These are phyloP conservation scores for Collybiopsis luxurians DNA, from an alignment of 768 basidiomycete genomes.

Conservation along the genomic window DNA sequence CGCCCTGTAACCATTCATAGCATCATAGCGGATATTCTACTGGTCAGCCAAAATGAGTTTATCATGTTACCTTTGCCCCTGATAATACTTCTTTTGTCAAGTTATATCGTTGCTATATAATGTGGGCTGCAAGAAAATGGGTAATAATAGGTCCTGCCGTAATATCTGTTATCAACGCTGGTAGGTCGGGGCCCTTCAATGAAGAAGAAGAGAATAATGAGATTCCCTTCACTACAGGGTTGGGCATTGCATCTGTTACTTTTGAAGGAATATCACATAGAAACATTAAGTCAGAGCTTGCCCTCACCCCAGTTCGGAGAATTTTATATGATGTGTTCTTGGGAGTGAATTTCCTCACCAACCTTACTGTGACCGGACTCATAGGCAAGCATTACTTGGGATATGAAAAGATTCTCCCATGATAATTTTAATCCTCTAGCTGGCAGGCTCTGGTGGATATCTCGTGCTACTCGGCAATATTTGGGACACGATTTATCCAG, in stretches of 20 bases:
- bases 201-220: no score
- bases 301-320: no score
- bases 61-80: neutral
- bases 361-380: neutral
- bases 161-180: neutral
- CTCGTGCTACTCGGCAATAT: neutral
- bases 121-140: neutral
- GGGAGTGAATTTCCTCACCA: neutral
- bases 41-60: no score
- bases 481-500: neutral
- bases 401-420: no score
- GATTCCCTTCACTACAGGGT: no score
- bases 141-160: neutral
- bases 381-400: neutral
- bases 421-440: no score
- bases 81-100: neutral
- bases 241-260: no score
- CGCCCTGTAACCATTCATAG: no score
- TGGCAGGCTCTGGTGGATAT: neutral
- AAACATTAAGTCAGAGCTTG: no score
- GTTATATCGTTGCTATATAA: neutral
- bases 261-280: no score
- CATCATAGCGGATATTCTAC: no score
- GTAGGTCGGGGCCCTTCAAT: neutral
- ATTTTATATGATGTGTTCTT: neutral